Evolutionary conservation across 2,329 filamentous ascomycete genomes (phyloP).

Genomic region (Huntiella bhutanensis): DNA sequence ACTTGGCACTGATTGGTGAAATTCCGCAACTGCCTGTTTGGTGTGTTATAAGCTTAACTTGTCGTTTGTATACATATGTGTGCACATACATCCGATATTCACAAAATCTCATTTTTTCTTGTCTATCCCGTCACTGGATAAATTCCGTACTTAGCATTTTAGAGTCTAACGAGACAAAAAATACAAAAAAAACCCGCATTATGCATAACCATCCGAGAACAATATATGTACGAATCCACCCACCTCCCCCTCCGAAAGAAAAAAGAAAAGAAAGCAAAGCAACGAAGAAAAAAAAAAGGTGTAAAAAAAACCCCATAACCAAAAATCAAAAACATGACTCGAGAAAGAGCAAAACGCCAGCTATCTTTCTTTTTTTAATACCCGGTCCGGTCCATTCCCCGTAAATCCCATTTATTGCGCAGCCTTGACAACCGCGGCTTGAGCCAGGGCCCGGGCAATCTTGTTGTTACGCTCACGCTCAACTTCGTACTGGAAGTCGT

Average conservation of each 20-base stretch:
- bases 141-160: no score
- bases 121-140: constrained; percentile 15
- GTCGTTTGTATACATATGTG: no score
- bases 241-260: not conserved
- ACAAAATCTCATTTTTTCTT: not conserved
- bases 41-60: no score
- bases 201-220: no score
- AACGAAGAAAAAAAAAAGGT: not conserved
- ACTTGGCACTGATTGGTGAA: no score
- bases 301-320: not conserved
- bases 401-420: not conserved
- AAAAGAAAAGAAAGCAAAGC: not conserved
- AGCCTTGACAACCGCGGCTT: not conserved
- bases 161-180: constrained; percentile 11
- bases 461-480: constrained; percentile 56
- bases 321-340: constrained; percentile 10
- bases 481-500: constrained; percentile 97
- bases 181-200: not conserved
- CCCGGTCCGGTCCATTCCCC: constrained; percentile 10
- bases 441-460: constrained; percentile 1
- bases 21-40: no score
- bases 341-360: no score
- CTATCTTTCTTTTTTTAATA: constrained; percentile 13
- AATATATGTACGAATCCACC: not conserved
- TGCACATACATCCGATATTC: not conserved